Conservation (phyloP, 441 rosid species). For the Erodium trifolium region DNA sequence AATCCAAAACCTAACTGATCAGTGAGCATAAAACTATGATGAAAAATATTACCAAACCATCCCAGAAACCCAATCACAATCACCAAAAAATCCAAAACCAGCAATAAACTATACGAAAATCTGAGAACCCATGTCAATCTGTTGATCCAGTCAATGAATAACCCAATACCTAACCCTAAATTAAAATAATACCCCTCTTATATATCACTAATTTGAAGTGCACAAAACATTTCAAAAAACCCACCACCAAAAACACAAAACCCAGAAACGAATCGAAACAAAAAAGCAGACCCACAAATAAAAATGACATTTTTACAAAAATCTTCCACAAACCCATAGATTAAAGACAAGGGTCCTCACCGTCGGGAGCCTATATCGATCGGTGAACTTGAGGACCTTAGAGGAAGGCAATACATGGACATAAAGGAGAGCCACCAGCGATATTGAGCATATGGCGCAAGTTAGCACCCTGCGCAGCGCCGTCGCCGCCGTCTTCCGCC, state of each 20-base stretch:
- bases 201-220: not conserved
- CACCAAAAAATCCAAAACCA: not conserved
- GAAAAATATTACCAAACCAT: no score
- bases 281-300: not conserved
- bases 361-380: constrained; percentile 39
- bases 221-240: no score
- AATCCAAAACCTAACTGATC: not conserved
- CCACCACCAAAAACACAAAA: not conserved
- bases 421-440: constrained; percentile 50
- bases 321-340: not conserved
- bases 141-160: not conserved
- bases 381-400: constrained; percentile 37
- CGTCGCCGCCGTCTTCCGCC: constrained; percentile 23
- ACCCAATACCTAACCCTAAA: not conserved
- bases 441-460: constrained; percentile 53
- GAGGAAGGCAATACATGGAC: constrained; percentile 48
- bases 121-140: not conserved
- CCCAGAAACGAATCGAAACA: not conserved
- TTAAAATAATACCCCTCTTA: not conserved
- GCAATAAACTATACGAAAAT: not conserved
- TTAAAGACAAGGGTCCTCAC: constrained; percentile 10
- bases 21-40: not conserved
- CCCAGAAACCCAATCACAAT: not conserved
- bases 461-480: constrained; percentile 42
- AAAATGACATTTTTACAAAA: not conserved